Percentiles rank a stretch among this genome's conserved stretches.
Evolutionary conservation across 257 asterid genomes (phyloP).

Genomic region (Penstemon barbatus): DNA sequence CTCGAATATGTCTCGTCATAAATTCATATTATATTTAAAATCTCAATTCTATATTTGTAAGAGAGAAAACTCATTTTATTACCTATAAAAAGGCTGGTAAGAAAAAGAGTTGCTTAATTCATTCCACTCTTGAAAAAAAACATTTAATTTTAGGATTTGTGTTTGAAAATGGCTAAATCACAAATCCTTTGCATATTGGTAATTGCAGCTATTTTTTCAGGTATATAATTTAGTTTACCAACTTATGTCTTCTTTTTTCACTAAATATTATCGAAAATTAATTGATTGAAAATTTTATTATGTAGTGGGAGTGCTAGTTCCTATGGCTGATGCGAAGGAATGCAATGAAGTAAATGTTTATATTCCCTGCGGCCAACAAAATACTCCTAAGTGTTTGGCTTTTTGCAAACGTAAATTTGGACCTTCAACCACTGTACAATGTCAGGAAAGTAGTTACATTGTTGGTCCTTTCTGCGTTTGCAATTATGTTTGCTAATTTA

Average conservation of each 20-base stretch:
- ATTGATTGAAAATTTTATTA: background rate
- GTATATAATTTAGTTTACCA: background rate
- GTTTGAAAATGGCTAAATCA: constrained; percentile 27
- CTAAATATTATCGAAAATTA: background rate
- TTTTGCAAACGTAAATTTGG: background rate
- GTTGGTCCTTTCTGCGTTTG: background rate
- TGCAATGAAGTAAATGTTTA: background rate
- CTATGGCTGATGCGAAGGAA: too few species aligned
- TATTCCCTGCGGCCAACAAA: background rate
- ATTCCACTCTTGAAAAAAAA: too few species aligned
- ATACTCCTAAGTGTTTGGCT: background rate
- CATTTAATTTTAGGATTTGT: too few species aligned
- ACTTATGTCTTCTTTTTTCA: background rate
- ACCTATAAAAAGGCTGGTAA: too few species aligned
- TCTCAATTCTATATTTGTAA: too few species aligned
- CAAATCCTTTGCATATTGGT: constrained; percentile 18
- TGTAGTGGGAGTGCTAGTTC: constrained; percentile 4
- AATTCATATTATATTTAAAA: too few species aligned
- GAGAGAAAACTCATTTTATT: too few species aligned
- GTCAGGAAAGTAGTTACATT: background rate
- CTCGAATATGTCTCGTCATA: too few species aligned
- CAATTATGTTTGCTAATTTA: too few species aligned
- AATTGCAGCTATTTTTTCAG: constrained; percentile 27
- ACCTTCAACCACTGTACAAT: background rate
- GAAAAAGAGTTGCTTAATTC: too few species aligned